Evolutionary conservation across 768 basidiomycete species (phyloP).

Genomic region (Chalciporus chontae): DNA sequence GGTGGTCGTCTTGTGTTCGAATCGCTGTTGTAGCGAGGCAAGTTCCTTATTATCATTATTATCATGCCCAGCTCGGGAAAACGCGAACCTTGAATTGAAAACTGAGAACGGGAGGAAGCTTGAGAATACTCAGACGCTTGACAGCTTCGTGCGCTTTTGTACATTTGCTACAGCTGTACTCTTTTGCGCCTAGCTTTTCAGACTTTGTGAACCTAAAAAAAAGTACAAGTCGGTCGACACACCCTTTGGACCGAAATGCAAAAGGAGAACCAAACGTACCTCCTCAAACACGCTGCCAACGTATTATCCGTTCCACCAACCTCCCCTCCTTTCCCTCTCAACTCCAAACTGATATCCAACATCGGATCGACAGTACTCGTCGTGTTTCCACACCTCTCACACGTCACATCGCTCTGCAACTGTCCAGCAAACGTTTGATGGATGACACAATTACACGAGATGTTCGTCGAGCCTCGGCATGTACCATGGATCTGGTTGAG

Average conservation of each 20-base stretch:
- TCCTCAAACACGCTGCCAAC: constrained; percentile 68
- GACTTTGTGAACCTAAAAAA: constrained; percentile 71
- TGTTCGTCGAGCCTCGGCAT: constrained; percentile 68
- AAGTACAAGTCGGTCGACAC: background rate
- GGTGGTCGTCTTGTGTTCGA: constrained; percentile 80
- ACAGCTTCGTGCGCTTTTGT: constrained; percentile 73
- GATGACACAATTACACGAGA: constrained; percentile 86
- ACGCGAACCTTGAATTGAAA: constrained; percentile 86
- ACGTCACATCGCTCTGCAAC: constrained; percentile 85
- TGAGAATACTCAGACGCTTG: constrained; percentile 80
- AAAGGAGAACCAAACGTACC: constrained; percentile 39
- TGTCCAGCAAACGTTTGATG: constrained; percentile 88
- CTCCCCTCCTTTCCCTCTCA: constrained; percentile 55
- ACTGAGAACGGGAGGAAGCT: constrained; percentile 84
- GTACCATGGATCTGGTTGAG: constrained; percentile 86
- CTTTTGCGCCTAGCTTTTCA: constrained; percentile 78
- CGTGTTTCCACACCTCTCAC: constrained; percentile 76
- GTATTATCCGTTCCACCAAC: constrained; percentile 54
- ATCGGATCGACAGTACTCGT: constrained; percentile 85
- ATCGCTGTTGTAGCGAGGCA: no score
- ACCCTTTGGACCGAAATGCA: background rate
- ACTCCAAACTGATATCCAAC: constrained; percentile 85
- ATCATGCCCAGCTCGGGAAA: background rate
- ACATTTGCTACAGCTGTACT: constrained; percentile 84
- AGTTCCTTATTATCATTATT: no score